Evolutionary conservation across 2,329 filamentous ascomycete species (phyloP), one percentile per base, ranked within the genome.

Genomic region (Colletotrichum paranaense): DNA sequence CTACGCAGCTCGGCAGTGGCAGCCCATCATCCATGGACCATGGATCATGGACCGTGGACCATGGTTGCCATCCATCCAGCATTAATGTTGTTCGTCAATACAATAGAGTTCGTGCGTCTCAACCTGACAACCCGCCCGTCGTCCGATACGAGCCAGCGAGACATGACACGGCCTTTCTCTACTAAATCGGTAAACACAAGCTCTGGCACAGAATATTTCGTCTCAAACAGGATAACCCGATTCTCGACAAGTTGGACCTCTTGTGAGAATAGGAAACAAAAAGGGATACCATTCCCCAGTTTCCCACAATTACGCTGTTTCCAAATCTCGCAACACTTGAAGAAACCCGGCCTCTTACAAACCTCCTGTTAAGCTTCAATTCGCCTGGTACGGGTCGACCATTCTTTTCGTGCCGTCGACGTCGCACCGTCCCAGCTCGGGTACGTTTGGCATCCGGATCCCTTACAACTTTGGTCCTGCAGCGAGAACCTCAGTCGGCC

Each of bases 81-180:
- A 22, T 32, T 30, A 59, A 32, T 32, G 56, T 22, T 59, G 30
- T 35, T 38, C 56, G 30, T 24, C 56, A 30, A 59, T 30, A 30
- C n/a, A 46, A 67, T 63, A 58, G 64, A 68, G 58, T 68, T 68
- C 42, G 65, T 72, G 65, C 69, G 69, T 72, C 69, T 52, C 58
- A 53, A 72, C 69, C 65, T 72, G 65, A 63, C 65, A 69, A 72
- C 69, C 65, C 46, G 52, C 26, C 59, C 55, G 56, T 70, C 70
- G 55, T 70, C 66, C 70, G 60, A 65, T 70, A 73, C 67, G 70
- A 70, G 70, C 53, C 16, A 70, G 35, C 59, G 66, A 49, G 46
- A 73, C 70, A 46, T 49, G 28, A 60, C 60, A 49, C 70, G 69
- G 69, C 42, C 32, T 38, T 9, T 35, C 24, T 56, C 53, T 60